Base-by-base conservation (phyloP, 2,329 filamentous ascomycete genomes). In the Claviceps sp. region DNA sequence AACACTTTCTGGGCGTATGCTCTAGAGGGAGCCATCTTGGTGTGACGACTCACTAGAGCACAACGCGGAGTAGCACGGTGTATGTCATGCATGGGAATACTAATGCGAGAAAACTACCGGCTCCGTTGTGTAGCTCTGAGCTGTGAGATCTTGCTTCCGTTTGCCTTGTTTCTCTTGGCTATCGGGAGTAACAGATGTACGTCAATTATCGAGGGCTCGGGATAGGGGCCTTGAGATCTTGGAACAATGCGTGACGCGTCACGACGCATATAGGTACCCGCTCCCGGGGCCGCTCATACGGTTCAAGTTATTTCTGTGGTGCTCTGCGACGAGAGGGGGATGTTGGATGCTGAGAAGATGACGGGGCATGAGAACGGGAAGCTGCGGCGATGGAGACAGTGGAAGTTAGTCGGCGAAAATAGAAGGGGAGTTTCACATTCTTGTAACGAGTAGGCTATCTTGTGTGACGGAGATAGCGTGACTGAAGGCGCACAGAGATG, bases 401-500 rank as follows among this genome's bases (percentile, higher is more conserved):
- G 39, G 39, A 41, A n/a, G 6, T 41, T 43, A 22, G 41, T 22
- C 22, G 17, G 41, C 17, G 24, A 6, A 26, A 53, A 40, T 24
- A 37, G 34, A n/a, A 43, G 37, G 16, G 30, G 48, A 16, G 13
- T 19, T 4, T 24, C 11, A 39, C 5, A 14, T 30, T 19, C 22
- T n/a, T 7, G 45, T 47, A 38, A 46, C 50, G 34, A 30, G 41
- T 38, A 48, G 16, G 45, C 34, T 34, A 45, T 22, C 14, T 17
- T 38, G 53, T 50, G 53, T 24, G 17, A 55, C 50, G 6, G 11
- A 2, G 22, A 38, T 30, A 38, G 50, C 53, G 50, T 54, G 53
- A 50, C 50, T 50, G 39, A 30, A 10, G 44, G 10, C 30, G 17
- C 39, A 52, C 50, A 16, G 22, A 34, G 19, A 54, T 54, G 52